Base-by-base conservation (phyloP, 768 basidiomycete species). In the Suillus americanus region DNA sequence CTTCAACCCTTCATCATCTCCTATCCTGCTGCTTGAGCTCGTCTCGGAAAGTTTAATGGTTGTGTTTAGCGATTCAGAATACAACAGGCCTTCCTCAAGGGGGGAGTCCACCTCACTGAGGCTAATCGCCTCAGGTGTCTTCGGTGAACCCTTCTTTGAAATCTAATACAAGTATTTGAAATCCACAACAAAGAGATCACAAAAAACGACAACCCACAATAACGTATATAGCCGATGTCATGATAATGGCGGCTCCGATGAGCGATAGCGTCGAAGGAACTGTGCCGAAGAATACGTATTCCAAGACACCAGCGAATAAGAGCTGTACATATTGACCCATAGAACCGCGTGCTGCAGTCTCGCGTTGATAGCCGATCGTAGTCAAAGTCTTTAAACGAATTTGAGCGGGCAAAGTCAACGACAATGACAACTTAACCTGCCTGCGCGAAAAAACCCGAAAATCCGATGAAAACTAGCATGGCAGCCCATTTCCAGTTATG, bases 261-360 rank as follows among this genome's bases (percentile, higher is more conserved):
- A 88, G 70, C 3, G 88, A 90, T 35, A 90, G 76, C 2, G 79
- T 67, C 1, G 89, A 83, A 0, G 90, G 91, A 6, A 78, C 72
- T 1, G 81, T 81, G 53, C 85, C 79, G 74, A 94, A 91, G 68
- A 90, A 82, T 48, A 89, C 66, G 5, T 84, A 78, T 72, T 95
- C 89, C 13, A 92, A 78, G 18, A 87, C 71, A 3, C 83, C 78
- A 0, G 90, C 86, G 70, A 89, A 93, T n/a, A 92, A 78, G 43
- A 93, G 82, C 72, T 85, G 83, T 5, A 80, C 77, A 69, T 89
- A 92, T 5, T 89, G 74, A 0, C 84, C 88, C 68, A 92, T 77
- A 1, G 86, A 79, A 0, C 86, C 89, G 48, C 89, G 76, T 0
- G 86, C 85, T 0, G 87, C 89, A 8, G 86, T 85, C 72, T 91